These are phyloP conservation scores for Trametes sanguinea DNA, from an alignment of 768 basidiomycete species.

Conservation along the genomic window DNA sequence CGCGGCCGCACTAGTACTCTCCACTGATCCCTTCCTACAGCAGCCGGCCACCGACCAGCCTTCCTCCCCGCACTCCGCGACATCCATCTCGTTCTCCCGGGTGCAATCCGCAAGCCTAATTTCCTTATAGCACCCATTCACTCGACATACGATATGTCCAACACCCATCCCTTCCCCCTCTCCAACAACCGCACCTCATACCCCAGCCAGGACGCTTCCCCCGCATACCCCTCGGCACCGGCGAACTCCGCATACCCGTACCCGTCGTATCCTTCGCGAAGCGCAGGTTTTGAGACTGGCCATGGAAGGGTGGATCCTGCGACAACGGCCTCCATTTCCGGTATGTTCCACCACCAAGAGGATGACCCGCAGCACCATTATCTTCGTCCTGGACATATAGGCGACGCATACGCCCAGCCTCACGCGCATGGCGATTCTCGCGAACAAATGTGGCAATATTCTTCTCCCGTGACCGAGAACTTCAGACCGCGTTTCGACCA, in stretches of 20 bases:
- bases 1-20: not conserved
- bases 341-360: constrained; percentile 23
- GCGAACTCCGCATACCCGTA: constrained; percentile 9
- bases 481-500: constrained; percentile 18
- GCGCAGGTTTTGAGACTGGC: constrained; percentile 12
- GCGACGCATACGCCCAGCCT: constrained; percentile 11
- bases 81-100: constrained; percentile 4
- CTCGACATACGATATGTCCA: constrained; percentile 11
- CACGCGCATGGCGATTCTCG: not conserved
- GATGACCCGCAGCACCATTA: constrained; percentile 20
- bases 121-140: constrained; percentile 4
- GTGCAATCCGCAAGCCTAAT: constrained; percentile 19
- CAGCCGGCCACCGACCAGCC: constrained; percentile 3
- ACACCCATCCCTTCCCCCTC: constrained; percentile 17
- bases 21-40: constrained; percentile 15
- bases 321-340: constrained; percentile 18
- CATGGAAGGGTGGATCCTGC: constrained; percentile 16
- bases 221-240: constrained; percentile 12
- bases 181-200: constrained; percentile 22
- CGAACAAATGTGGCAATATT: constrained; percentile 18
- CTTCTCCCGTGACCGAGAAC: constrained; percentile 1
- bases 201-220: constrained; percentile 5
- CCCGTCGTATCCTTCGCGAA: constrained; percentile 10
- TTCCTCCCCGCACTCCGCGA: constrained; percentile 17
- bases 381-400: constrained; percentile 3